Percentiles rank a stretch among this genome's conserved stretches.
Conservation (phyloP, 495 filamentous ascomycete genomes). For the Penicillium egyptiacum region DNA sequence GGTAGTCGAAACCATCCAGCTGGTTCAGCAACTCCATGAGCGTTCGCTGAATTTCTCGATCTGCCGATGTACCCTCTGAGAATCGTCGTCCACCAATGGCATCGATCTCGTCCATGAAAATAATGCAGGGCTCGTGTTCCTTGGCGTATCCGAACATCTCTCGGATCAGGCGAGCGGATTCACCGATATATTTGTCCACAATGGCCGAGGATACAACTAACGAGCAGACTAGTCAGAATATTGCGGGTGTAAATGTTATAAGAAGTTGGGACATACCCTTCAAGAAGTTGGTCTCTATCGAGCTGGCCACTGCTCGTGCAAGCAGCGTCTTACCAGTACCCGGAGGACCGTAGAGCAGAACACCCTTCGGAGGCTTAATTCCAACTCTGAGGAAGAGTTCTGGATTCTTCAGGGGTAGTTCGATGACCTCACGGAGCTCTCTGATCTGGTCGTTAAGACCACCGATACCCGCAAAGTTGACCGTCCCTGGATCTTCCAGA, state of each 20-base stretch:
- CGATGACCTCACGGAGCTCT: slow-evolving; percentile 96
- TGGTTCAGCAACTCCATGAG: slow-evolving; percentile 99
- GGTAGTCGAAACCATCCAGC: slow-evolving; percentile 97
- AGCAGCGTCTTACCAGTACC: slow-evolving; percentile 97
- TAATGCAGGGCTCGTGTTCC: slow-evolving; percentile 99
- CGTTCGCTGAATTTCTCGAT: slow-evolving; percentile 98
- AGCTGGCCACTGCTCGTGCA: slow-evolving; percentile 93
- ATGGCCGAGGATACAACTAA: slow-evolving; percentile 98
- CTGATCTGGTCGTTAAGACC: slow-evolving; percentile 98
- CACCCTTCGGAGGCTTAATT: slow-evolving; percentile 98
- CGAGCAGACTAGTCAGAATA: slow-evolving; percentile 22
- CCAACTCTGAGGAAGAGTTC: slow-evolving; percentile 96
- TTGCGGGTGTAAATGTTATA: background rate
- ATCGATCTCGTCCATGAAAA: slow-evolving; percentile 99
- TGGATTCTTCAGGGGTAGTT: slow-evolving; percentile 96
- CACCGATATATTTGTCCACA: slow-evolving; percentile 99
- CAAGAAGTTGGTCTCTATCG: slow-evolving; percentile 96
- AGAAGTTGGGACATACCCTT: slow-evolving; percentile 65
- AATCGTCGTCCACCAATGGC: slow-evolving; percentile 97
- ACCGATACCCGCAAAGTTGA: slow-evolving; percentile 98
- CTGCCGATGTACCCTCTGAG: slow-evolving; percentile 96
- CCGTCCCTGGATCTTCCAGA: slow-evolving; percentile 93
- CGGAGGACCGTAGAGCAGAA: slow-evolving; percentile 94
- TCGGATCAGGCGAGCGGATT: slow-evolving; percentile 94
- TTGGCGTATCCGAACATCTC: slow-evolving; percentile 99